These are phyloP conservation scores for Ceratocystis variospora DNA, from an alignment of 2,329 filamentous ascomycete genomes.

Conservation along the genomic window DNA sequence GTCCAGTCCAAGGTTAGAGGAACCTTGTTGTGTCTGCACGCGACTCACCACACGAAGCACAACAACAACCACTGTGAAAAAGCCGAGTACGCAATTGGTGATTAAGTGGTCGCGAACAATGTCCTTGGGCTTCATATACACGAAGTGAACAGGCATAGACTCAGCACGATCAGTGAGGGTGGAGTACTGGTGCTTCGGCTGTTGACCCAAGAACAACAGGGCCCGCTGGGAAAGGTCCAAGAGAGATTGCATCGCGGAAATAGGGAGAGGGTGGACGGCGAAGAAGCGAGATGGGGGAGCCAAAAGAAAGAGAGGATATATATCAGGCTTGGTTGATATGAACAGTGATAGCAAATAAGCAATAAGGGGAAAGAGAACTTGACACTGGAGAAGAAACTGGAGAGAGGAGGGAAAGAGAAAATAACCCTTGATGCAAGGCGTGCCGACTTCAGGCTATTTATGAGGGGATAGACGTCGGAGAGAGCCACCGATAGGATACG, in stretches of 20 bases:
- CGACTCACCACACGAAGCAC: constrained; percentile 24
- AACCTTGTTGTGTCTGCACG: constrained; percentile 20
- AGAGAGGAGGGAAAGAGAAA: background rate
- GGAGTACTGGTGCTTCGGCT: background rate
- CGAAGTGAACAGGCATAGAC: constrained; percentile 15
- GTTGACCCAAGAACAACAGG: background rate
- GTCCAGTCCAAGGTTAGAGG: constrained; percentile 26
- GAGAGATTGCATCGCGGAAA: background rate
- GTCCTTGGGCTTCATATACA: constrained; percentile 16
- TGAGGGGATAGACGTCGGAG: background rate
- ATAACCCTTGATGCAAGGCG: background rate
- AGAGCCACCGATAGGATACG: background rate
- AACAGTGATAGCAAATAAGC: background rate
- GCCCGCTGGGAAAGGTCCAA: background rate
- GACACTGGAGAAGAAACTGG: background rate
- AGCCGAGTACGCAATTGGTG: constrained; percentile 21
- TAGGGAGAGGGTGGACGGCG: background rate
- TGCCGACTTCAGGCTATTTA: background rate
- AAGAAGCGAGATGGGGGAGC: background rate
- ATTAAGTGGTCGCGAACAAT: constrained; percentile 23
- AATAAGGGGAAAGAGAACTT: background rate
- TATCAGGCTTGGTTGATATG: background rate
- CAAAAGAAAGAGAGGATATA: background rate
- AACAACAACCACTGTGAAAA: constrained; percentile 22
- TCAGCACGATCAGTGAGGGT: constrained; percentile 6